Percentiles rank a stretch among this genome's conserved stretches.
Conservation (phyloP, 345 rosid species). For the Orychophragmus violaceus region DNA sequence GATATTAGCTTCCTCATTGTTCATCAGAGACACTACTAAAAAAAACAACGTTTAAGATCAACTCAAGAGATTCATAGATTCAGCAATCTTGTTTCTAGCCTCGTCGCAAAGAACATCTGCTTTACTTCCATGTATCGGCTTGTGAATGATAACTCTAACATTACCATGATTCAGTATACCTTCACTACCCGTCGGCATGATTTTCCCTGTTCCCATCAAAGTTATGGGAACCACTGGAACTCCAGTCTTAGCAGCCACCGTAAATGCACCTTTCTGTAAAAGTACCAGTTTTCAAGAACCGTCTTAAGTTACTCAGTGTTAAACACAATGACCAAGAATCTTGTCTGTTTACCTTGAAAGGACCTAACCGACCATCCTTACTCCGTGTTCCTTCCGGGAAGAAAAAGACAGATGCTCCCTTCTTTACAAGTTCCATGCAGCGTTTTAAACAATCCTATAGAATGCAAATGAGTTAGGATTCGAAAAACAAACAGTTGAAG, state of each 20-base stretch:
- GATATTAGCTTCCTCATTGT: not conserved
- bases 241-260: constrained; percentile 69
- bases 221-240: constrained; percentile 85
- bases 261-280: constrained; percentile 92
- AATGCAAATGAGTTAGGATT: constrained; percentile 1
- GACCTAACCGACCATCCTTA: constrained; percentile 73
- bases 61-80: constrained; percentile 23
- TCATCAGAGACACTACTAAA: not conserved
- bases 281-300: not conserved
- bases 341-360: constrained; percentile 63
- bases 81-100: constrained; percentile 63
- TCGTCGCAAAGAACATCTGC: constrained; percentile 52
- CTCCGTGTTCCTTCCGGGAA: constrained; percentile 96
- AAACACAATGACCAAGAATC: not conserved
- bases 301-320: not conserved
- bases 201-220: constrained; percentile 78
- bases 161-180: constrained; percentile 58
- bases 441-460: constrained; percentile 79
- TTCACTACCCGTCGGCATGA: constrained; percentile 92
- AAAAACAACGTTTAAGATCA: constrained; percentile 2
- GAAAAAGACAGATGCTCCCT: constrained; percentile 79
- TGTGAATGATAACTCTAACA: constrained; percentile 65
- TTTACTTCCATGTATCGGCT: constrained; percentile 61
- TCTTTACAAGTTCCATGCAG: constrained; percentile 70
- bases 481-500: not conserved